Evolutionary conservation across 768 basidiomycete genomes (phyloP).

Genomic region (Mrakia gelida): DNA sequence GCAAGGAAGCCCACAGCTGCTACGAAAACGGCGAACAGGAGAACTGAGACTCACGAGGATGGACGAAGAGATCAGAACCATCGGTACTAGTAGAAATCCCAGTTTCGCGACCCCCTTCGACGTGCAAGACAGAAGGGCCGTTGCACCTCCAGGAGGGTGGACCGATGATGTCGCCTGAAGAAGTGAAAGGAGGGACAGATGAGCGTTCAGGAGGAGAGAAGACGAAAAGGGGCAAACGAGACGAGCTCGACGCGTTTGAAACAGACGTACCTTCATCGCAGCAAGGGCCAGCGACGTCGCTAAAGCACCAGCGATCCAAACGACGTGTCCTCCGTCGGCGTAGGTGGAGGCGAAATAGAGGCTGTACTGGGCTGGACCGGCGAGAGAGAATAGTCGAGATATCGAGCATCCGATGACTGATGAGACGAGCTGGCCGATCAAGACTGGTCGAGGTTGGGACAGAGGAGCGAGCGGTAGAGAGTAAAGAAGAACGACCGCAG

Average conservation of each 20-base stretch:
- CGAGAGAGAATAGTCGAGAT: neutral
- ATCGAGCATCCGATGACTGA: neutral
- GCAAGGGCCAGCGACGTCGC: neutral
- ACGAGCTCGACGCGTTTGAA: too few relatives aligned
- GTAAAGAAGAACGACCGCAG: neutral
- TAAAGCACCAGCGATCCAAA: neutral
- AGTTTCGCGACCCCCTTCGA: neutral
- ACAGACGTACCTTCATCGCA: neutral
- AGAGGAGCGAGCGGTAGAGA: neutral
- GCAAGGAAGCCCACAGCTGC: neutral
- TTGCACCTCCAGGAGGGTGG: neutral
- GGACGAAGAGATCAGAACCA: neutral
- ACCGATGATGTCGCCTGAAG: neutral
- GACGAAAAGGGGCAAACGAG: too few relatives aligned
- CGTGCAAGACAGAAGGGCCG: neutral
- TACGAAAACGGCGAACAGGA: neutral
- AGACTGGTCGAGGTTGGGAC: constrained; percentile 2
- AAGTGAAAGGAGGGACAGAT: too few relatives aligned
- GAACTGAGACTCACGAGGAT: neutral
- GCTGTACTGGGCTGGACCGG: neutral
- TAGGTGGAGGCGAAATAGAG: neutral
- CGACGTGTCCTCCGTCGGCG: neutral
- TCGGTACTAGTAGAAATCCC: neutral
- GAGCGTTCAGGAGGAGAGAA: too few relatives aligned
- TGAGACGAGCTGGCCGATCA: neutral